Conservation (phyloP, 2,329 filamentous ascomycete species). For the Nigrospora oryzae region DNA sequence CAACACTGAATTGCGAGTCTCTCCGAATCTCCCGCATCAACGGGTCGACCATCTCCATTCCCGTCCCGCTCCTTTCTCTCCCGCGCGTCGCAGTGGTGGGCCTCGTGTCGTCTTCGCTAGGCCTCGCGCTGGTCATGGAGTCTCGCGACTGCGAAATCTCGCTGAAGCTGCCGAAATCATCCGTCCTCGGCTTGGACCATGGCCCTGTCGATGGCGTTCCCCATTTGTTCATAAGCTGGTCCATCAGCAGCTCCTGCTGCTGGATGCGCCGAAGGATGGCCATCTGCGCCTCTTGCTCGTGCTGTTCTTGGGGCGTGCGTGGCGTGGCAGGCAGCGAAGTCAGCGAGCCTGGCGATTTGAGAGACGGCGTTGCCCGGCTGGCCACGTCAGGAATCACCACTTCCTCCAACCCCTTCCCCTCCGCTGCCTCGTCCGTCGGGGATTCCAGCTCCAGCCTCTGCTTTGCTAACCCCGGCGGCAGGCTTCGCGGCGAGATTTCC, state of each 20-base stretch:
- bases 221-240: slow-evolving; percentile 4
- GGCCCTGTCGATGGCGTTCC: neutral
- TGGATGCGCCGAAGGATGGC: slow-evolving; percentile 5
- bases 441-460: too few relatives aligned
- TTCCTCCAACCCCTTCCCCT: too few relatives aligned
- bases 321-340: neutral
- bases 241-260: slow-evolving; percentile 4
- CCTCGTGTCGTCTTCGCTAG: neutral
- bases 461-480: too few relatives aligned
- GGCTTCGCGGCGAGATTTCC: neutral
- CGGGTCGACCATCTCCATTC: neutral
- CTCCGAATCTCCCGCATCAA: neutral
- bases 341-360: too few relatives aligned
- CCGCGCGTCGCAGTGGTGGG: neutral
- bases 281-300: neutral
- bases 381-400: too few relatives aligned
- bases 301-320: neutral
- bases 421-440: too few relatives aligned
- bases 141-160: neutral
- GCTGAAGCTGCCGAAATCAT: neutral
- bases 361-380: too few relatives aligned
- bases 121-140: neutral
- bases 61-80: neutral
- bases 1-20: neutral
- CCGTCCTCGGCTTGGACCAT: too few relatives aligned